These are phyloP conservation scores for Dentipellis sp. DNA, from an alignment of 768 basidiomycete genomes.

Conservation along the genomic window DNA sequence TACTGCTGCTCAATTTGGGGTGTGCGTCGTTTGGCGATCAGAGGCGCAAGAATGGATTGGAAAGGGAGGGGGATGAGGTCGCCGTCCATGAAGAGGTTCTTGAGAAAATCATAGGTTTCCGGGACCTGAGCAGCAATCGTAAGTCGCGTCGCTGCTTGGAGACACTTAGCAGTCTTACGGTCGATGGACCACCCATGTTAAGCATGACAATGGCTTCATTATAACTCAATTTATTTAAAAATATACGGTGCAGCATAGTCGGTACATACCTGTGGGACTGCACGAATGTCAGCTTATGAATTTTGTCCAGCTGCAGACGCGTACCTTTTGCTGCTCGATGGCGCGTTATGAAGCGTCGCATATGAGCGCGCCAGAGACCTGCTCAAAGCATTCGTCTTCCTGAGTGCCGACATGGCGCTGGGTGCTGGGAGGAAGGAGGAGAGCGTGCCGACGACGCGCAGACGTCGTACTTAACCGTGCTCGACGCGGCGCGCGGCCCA, in stretches of 20 bases:
- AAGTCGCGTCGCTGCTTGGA: background rate
- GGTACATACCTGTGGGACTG: conserved; percentile 14
- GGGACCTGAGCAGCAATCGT: conserved; percentile 46
- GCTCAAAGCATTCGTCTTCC: background rate
- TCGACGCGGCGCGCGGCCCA: conserved; percentile 1
- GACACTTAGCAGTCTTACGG: conserved; percentile 39
- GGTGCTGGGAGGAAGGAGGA: background rate
- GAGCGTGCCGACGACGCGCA: background rate
- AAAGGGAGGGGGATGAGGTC: conserved; percentile 96
- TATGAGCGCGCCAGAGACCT: conserved; percentile 10
- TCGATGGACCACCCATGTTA: conserved; percentile 98
- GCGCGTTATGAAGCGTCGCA: conserved; percentile 6
- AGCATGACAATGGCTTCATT: conserved; percentile 81
- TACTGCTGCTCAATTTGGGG: conserved; percentile 95
- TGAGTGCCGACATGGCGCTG: background rate
- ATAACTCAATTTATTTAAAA: background rate
- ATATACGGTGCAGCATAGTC: background rate
- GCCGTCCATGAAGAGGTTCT: conserved; percentile 81
- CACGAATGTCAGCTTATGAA: background rate
- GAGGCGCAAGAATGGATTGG: conserved; percentile 78
- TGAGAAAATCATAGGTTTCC: conserved; percentile 90
- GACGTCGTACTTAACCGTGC: background rate
- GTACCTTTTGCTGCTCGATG: conserved; percentile 9
- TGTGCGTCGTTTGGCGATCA: conserved; percentile 82
- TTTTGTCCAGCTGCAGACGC: background rate